Evolutionary conservation across 768 basidiomycete genomes (phyloP), one percentile per base, ranked within the genome.

Genomic region (Suillus sp.): DNA sequence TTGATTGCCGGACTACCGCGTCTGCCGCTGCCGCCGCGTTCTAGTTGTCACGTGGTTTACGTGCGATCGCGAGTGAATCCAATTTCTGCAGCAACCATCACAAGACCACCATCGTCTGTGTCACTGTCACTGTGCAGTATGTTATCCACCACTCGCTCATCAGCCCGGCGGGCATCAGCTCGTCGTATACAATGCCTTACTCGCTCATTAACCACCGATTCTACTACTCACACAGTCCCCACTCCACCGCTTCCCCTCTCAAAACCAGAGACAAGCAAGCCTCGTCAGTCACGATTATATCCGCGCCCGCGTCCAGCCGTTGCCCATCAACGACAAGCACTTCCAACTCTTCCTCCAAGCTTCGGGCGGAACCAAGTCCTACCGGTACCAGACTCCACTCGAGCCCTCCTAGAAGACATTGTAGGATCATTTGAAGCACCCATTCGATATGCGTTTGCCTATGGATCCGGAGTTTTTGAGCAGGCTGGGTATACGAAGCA

Each of bases 401-500:
- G 93, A 4, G 88, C 90, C 3, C 79, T 94, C 30, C 83, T 96
- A 18, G 92, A 95, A 71, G 81, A 83, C 64, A 89, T 98, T 62
- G 89, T 97, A 38, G 79, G 80, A 16, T 82, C 86, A 55, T 96
- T 98, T 70, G 84, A 93, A 47, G 93, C 93, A 0, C 96, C 96
- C 11, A 92, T 98, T 56, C 89, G 96, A 25, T 99, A 96, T 80
- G 97, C 96, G 1, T 95, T 98, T 72, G 97, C 97, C 0, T 99
- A 99, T 72, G 97, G 97, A 14, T 94, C 91, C 3, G 97, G 96
- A 0, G 95, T 99, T 2, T 97, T 97, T 69, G 87, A 92, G 70
- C 97, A 99, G 76, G 88, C 89, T 61, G 93, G 96, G 20, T 92
- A 96, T 68, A 66, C 69, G 64, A 69, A 67, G 34, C 69, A 67